Conservation (phyloP, 2,329 filamentous ascomycete genomes). For the Aspergillus fijiensis region DNA sequence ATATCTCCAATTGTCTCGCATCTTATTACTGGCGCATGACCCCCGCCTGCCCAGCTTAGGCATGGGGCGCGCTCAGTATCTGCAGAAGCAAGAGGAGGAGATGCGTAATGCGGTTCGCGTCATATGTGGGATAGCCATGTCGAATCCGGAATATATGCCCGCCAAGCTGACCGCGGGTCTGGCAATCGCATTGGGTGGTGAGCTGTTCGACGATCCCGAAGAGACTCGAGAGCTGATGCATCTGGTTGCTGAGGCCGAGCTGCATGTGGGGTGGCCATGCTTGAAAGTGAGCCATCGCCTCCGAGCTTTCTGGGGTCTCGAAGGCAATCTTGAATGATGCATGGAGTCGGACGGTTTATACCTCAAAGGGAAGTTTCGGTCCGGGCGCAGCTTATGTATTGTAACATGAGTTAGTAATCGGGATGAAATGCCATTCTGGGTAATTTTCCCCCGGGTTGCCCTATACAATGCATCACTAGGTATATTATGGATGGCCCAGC, state of each 20-base stretch:
- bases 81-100: background rate
- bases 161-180: background rate
- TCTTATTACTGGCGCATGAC: constrained; percentile 2
- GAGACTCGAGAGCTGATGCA: constrained; percentile 2
- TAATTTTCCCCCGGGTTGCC: background rate
- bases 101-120: background rate
- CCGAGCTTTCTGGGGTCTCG: background rate
- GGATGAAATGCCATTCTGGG: background rate
- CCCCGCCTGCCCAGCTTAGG: background rate
- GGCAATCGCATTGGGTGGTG: constrained; percentile 5
- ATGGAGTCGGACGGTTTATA: background rate
- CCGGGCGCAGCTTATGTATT: background rate
- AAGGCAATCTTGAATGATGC: background rate
- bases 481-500: too few species aligned
- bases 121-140: constrained; percentile 5
- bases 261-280: constrained; percentile 6
- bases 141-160: background rate
- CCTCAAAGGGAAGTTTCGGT: background rate
- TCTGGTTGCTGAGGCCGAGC: background rate
- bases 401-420: background rate
- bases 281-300: background rate
- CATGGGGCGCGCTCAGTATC: background rate
- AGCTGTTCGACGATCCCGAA: constrained; percentile 2
- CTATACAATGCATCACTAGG: background rate
- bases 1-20: constrained; percentile 5